These are phyloP conservation scores for Globisporangium mamillatum DNA, from an alignment of 352 stramenopile genomes.

Conservation along the genomic window DNA sequence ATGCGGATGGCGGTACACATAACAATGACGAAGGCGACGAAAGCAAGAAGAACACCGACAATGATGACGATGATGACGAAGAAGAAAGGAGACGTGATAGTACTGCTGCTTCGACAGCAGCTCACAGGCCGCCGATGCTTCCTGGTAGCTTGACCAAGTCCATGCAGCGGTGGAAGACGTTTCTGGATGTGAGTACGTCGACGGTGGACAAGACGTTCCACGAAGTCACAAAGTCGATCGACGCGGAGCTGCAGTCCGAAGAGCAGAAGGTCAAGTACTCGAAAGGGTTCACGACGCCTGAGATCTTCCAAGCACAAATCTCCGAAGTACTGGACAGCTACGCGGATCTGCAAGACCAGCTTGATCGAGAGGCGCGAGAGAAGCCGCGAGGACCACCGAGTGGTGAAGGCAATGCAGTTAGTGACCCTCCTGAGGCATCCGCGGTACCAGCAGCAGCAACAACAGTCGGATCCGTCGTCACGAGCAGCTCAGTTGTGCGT, in stretches of 20 bases:
- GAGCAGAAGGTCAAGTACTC: conserved; percentile 44
- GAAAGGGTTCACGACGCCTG: conserved; percentile 50
- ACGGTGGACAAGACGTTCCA: conserved; percentile 42
- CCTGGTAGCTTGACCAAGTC: conserved; percentile 24
- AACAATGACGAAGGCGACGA: not conserved
- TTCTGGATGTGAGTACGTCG: conserved; percentile 60
- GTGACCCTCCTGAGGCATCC: not conserved
- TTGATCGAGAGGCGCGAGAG: conserved; percentile 26
- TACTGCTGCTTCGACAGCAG: conserved; percentile 3
- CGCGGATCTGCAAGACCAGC: conserved; percentile 32
- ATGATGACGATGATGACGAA: conserved; percentile 3
- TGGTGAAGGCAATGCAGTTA: not conserved
- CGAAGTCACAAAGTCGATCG: conserved; percentile 49
- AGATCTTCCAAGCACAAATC: conserved; percentile 42
- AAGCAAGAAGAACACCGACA: conserved; percentile 7
- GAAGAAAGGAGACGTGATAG: not conserved
- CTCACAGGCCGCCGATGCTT: conserved; percentile 12
- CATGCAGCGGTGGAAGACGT: conserved; percentile 55
- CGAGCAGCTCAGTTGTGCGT: not conserved
- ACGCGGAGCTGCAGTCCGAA: conserved; percentile 41
- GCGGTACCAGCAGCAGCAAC: not conserved
- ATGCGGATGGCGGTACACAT: not conserved
- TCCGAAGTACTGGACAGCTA: conserved; percentile 36
- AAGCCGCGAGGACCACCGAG: not conserved
- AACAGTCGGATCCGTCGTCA: not conserved